Evolutionary conservation across 208 protist species (phyloP).

Genomic region (Blechomonas ayalai): DNA sequence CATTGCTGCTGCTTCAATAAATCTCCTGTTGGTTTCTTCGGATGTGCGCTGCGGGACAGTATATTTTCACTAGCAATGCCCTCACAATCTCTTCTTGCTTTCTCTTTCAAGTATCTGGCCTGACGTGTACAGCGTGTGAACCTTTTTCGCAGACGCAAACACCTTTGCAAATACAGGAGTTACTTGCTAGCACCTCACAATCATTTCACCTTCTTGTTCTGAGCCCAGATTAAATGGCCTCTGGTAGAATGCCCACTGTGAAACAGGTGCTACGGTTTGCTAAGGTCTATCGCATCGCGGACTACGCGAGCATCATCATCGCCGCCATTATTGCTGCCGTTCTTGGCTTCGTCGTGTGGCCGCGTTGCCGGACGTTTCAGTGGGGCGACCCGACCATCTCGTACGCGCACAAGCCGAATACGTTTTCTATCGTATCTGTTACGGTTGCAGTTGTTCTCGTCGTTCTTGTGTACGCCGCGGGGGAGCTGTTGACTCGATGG

Average conservation of each 20-base stretch:
- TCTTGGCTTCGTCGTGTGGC: slow-evolving; percentile 9
- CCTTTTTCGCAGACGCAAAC: no score
- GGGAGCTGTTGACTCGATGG: slow-evolving; percentile 16
- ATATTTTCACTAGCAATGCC: no score
- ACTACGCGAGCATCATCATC: slow-evolving; percentile 36
- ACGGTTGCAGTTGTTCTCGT: slow-evolving; percentile 9
- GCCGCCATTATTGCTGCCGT: slow-evolving; percentile 10
- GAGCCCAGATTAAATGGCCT: neutral
- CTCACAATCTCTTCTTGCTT: no score
- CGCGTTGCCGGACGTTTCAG: slow-evolving; percentile 7
- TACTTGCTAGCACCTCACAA: neutral
- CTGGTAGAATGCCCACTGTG: neutral
- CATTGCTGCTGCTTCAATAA: no score
- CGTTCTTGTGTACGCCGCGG: slow-evolving; percentile 16
- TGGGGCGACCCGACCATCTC: slow-evolving; percentile 11
- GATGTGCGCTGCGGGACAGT: no score
- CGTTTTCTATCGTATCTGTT: slow-evolving; percentile 12
- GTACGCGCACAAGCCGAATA: neutral
- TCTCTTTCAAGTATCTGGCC: no score
- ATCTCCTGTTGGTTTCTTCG: no score
- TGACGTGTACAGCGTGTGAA: no score
- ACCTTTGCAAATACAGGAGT: no score
- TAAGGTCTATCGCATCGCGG: slow-evolving; percentile 22
- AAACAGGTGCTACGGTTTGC: slow-evolving; percentile 9
- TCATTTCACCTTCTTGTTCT: slow-evolving; percentile 5